Evolutionary conservation across 768 basidiomycete genomes (phyloP).

Genomic region (Trametes cinnabarina): DNA sequence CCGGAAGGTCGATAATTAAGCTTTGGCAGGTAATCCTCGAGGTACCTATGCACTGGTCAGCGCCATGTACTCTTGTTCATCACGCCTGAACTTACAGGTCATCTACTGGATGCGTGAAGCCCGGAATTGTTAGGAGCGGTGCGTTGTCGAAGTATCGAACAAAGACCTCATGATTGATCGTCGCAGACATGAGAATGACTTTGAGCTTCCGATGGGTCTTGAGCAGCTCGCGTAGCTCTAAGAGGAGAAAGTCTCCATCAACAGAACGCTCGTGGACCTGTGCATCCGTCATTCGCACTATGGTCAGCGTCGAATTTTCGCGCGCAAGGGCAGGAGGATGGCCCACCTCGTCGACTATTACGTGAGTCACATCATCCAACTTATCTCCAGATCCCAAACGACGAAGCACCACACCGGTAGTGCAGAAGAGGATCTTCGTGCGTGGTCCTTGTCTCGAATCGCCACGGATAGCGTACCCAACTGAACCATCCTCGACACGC

Average conservation of each 20-base stretch:
- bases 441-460: constrained; percentile 65
- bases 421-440: constrained; percentile 85
- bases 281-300: not conserved
- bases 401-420: constrained; percentile 88
- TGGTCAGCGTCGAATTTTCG: too few species aligned
- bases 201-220: constrained; percentile 63
- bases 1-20: constrained; percentile 54
- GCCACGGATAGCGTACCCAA: constrained; percentile 89
- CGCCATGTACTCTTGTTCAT: not conserved
- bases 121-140: constrained; percentile 81
- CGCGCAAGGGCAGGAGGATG: not conserved
- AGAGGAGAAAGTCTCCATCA: constrained; percentile 85
- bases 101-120: constrained; percentile 72
- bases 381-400: constrained; percentile 73
- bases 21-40: constrained; percentile 72
- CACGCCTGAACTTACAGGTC: constrained; percentile 55
- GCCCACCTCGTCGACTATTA: constrained; percentile 86
- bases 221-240: constrained; percentile 79
- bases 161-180: constrained; percentile 89
- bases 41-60: constrained; percentile 51
- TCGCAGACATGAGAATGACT: constrained; percentile 90
- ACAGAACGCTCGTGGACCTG: constrained; percentile 91
- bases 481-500: constrained; percentile 68
- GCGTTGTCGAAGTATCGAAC: constrained; percentile 78
- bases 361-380: constrained; percentile 70